Conservation (phyloP, 768 basidiomycete species). For the Harrya chromipes region DNA sequence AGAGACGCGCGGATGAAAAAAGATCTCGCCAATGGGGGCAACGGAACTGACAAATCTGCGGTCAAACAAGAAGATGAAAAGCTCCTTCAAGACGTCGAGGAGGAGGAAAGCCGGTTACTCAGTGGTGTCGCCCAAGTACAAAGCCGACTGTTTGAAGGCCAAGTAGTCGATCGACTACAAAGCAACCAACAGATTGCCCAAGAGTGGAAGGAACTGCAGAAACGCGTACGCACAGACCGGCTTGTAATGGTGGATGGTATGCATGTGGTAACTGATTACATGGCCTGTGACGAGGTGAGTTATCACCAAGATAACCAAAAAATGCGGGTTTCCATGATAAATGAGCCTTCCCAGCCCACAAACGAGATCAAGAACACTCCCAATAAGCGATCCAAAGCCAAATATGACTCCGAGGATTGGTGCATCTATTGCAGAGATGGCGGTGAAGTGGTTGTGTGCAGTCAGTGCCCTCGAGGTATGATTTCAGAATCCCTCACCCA, state of each 20-base stretch:
- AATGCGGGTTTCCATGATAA: neutral
- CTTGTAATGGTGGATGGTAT: conserved; percentile 39
- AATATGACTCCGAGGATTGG: conserved; percentile 54
- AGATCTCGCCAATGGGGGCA: conserved; percentile 28
- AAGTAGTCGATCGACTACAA: conserved; percentile 33
- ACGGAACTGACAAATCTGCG: neutral
- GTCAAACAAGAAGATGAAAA: conserved; percentile 23
- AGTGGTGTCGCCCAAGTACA: conserved; percentile 58
- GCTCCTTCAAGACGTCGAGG: conserved; percentile 44
- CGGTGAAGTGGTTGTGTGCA: conserved; percentile 49
- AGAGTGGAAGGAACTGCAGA: conserved; percentile 47
- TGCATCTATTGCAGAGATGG: conserved; percentile 61
- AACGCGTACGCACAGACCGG: conserved; percentile 40
- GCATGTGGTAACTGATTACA: conserved; percentile 29
- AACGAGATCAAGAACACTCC: conserved; percentile 10
- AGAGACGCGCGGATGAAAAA: conserved; percentile 46
- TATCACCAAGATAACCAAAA: conserved; percentile 14
- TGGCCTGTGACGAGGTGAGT: conserved; percentile 30
- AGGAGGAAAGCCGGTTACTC: conserved; percentile 50
- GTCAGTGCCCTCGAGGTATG: conserved; percentile 53
- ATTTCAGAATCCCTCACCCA: conserved; percentile 4
- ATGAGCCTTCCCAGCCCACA: conserved; percentile 13
- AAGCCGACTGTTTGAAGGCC: conserved; percentile 57
- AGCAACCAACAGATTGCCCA: conserved; percentile 42
- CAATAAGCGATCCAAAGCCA: conserved; percentile 33